These are phyloP conservation scores for Polyporus arcularius DNA, from an alignment of 768 basidiomycete genomes.

Conservation along the genomic window DNA sequence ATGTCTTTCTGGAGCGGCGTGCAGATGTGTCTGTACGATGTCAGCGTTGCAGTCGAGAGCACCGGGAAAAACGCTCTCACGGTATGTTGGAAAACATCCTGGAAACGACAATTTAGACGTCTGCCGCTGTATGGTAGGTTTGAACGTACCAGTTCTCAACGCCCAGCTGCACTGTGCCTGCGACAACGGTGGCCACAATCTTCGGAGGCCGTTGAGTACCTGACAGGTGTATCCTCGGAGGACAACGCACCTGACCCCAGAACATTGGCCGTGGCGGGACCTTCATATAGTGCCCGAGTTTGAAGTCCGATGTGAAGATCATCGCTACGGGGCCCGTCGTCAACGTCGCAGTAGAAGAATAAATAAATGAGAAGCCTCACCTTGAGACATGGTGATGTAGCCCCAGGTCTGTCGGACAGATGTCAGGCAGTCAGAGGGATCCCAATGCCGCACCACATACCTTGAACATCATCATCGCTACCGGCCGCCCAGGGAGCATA, in stretches of 20 bases:
- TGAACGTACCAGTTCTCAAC: constrained; percentile 49
- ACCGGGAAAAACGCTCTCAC: constrained; percentile 34
- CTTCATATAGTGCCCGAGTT: constrained; percentile 76
- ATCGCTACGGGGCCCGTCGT: constrained; percentile 38
- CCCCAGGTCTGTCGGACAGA: constrained; percentile 48
- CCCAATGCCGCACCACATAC: neutral
- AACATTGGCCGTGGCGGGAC: constrained; percentile 48
- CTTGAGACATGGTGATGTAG: constrained; percentile 60
- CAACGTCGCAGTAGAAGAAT: no score
- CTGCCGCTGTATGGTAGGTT: neutral
- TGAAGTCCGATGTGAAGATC: constrained; percentile 71
- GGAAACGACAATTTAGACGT: neutral
- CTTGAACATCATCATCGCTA: constrained; percentile 72
- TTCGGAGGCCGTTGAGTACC: neutral
- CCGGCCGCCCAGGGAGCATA: constrained; percentile 57
- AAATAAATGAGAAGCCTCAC: neutral
- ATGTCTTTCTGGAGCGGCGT: constrained; percentile 5
- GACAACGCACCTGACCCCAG: constrained; percentile 47
- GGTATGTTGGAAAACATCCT: constrained; percentile 58
- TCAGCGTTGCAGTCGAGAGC: neutral
- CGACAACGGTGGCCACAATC: constrained; percentile 50
- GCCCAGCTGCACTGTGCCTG: constrained; percentile 66
- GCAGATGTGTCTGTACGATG: constrained; percentile 10
- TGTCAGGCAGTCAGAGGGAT: neutral
- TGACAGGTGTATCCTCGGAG: neutral